Evolutionary conservation across 495 filamentous ascomycete genomes (phyloP).

Genomic region (Hapsidospora chrysogenum): DNA sequence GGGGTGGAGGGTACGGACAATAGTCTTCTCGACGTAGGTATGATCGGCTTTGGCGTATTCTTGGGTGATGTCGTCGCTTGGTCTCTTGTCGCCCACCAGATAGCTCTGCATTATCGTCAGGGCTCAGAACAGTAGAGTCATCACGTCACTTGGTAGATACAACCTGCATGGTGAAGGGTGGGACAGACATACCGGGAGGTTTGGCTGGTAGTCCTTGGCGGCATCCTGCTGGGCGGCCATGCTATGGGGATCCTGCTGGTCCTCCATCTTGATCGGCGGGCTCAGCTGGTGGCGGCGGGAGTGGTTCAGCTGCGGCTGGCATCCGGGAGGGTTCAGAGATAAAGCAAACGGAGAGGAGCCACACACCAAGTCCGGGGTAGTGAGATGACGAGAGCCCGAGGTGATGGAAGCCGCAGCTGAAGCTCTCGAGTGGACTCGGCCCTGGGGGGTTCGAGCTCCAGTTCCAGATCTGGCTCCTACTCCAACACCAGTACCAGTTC

Average conservation of each 20-base stretch:
- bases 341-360: no score
- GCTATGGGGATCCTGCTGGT: constrained; percentile 18
- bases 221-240: constrained; percentile 36
- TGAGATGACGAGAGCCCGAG: no score
- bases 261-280: constrained; percentile 21
- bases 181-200: constrained; percentile 33
- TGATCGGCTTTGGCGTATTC: constrained; percentile 91
- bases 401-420: no score
- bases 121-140: background rate
- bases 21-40: constrained; percentile 67
- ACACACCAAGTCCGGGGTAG: no score
- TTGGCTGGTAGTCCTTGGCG: constrained; percentile 46
- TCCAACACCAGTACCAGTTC: no score
- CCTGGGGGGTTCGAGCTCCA: no score
- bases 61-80: constrained; percentile 59
- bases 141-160: background rate
- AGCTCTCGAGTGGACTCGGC: no score
- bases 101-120: constrained; percentile 7
- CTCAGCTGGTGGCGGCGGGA: background rate
- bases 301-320: no score
- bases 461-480: background rate
- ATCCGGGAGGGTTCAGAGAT: no score
- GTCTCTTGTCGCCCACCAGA: constrained; percentile 60
- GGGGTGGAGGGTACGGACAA: constrained; percentile 34
- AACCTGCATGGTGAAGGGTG: constrained; percentile 2